phyloP scores from a whole-genome alignment of 2,329 filamentous ascomycete species.

The Nigrospora sphaerica region DNA sequence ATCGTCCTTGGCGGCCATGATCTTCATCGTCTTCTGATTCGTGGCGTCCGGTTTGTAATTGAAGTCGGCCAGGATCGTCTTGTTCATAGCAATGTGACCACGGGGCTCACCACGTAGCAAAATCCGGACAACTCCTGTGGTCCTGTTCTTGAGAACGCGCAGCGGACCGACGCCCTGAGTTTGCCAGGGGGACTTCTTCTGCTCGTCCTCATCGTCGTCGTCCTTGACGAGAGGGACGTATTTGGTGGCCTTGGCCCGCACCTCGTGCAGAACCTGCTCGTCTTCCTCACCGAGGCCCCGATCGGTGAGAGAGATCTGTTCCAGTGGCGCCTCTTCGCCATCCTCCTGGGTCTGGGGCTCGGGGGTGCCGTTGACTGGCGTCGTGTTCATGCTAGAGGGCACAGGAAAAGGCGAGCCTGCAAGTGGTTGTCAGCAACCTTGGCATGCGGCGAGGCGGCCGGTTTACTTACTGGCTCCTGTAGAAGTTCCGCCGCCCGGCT shows the following conservation, averaged over 20 bases:
- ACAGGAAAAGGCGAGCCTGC: constrained; percentile 37
- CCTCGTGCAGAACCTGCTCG: constrained; percentile 63
- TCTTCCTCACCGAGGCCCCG: constrained; percentile 64
- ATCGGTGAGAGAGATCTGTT: constrained; percentile 64
- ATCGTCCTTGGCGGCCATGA: constrained; percentile 49
- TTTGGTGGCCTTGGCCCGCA: constrained; percentile 63
- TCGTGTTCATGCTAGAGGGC: constrained; percentile 54
- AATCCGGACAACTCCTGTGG: constrained; percentile 58
- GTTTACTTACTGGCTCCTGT: constrained; percentile 35
- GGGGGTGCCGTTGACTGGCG: constrained; percentile 51
- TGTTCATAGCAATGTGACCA: constrained; percentile 69
- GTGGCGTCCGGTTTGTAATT: constrained; percentile 50
- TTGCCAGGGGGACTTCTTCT: constrained; percentile 54
- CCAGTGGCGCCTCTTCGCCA: constrained; percentile 47
- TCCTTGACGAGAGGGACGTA: constrained; percentile 37
- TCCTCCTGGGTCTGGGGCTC: constrained; percentile 43
- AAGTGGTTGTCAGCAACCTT: background rate
- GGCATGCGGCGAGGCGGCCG: background rate
- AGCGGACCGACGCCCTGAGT: constrained; percentile 65
- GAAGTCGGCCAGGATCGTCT: constrained; percentile 51
- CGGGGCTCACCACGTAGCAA: constrained; percentile 69
- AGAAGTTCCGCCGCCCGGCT: constrained; percentile 25
- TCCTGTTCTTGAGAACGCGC: constrained; percentile 67
- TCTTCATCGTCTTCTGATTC: constrained; percentile 47
- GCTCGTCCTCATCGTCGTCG: constrained; percentile 37